These are phyloP conservation scores for Quercus phellos DNA, from an alignment of 331 rosid species.

Conservation along the genomic window DNA sequence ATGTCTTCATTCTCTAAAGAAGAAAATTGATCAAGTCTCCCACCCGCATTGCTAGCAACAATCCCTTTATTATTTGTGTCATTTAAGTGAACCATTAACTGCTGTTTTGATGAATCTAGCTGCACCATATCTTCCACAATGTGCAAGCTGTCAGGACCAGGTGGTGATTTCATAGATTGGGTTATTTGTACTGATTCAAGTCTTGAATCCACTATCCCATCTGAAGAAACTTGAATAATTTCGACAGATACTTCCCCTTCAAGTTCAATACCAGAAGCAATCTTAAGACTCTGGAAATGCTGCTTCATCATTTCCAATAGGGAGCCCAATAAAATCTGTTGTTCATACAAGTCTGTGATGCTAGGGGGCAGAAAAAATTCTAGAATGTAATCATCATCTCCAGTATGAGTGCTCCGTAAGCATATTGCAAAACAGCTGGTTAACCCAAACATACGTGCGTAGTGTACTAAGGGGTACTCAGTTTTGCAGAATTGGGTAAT, in stretches of 20 bases:
- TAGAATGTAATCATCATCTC: conserved; percentile 73
- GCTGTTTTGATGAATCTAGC: conserved; percentile 41
- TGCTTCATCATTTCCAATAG: conserved; percentile 69
- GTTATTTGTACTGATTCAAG: conserved; percentile 45
- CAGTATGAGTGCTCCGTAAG: conserved; percentile 67
- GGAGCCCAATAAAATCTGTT: conserved; percentile 59
- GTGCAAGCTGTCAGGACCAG: conserved; percentile 28
- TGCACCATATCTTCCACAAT: conserved; percentile 39
- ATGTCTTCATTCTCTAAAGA: conserved; percentile 40
- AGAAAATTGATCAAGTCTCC: conserved; percentile 31
- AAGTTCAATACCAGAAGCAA: conserved; percentile 75
- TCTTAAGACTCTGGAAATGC: conserved; percentile 70
- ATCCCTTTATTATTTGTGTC: conserved; percentile 30
- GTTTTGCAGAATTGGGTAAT: conserved; percentile 75
- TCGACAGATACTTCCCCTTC: conserved; percentile 53
- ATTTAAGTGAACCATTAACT: conserved; percentile 28
- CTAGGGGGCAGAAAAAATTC: conserved; percentile 83
- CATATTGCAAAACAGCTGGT: conserved; percentile 81
- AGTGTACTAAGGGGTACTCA: conserved; percentile 92
- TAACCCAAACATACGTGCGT: conserved; percentile 84
- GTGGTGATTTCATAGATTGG: conserved; percentile 31
- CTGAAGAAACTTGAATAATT: conserved; percentile 47
- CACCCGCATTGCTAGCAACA: conserved; percentile 25
- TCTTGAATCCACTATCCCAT: conserved; percentile 45
- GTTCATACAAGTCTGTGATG: conserved; percentile 47